These are phyloP conservation scores for Triticum timopheevii DNA, from an alignment of 176 grass and related monocot species.

Conservation along the genomic window DNA sequence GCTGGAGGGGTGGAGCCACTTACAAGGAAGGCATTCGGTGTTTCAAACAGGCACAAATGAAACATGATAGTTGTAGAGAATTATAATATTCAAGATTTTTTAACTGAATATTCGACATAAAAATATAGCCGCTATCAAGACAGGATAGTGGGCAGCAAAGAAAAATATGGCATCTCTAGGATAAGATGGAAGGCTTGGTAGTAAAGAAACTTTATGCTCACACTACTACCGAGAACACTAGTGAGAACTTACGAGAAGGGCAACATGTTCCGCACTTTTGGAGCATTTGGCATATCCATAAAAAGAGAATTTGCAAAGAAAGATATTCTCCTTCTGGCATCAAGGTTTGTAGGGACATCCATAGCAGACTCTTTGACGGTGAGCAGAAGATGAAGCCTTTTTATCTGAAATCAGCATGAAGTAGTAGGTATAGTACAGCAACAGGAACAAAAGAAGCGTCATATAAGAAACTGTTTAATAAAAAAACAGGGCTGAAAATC, in stretches of 20 bases:
- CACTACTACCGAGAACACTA: neutral
- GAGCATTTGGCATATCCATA: constrained; percentile 97
- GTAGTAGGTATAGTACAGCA: constrained; percentile 6
- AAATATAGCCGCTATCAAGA: constrained; percentile 7
- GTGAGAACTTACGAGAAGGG: constrained; percentile 87
- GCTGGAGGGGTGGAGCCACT: neutral
- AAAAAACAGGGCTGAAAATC: neutral
- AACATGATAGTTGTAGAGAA: neutral
- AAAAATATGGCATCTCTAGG: neutral
- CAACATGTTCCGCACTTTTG: constrained; percentile 96
- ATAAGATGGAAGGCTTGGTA: neutral
- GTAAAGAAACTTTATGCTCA: neutral
- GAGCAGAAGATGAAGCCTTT: constrained; percentile 87
- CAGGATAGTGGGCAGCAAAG: neutral
- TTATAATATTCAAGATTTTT: neutral
- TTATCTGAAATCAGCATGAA: constrained; percentile 64
- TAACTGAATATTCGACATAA: neutral
- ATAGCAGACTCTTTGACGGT: constrained; percentile 98
- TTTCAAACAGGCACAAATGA: neutral
- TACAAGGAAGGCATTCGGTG: neutral
- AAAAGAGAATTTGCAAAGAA: constrained; percentile 99
- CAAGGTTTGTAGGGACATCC: constrained; percentile 96
- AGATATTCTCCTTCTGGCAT: constrained; percentile 93
- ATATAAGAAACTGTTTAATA: constrained; percentile 2
- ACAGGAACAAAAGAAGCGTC: constrained; percentile 12